Base-by-base conservation (phyloP, 306 rosid species). In the Cucurbita maxima region DNA sequence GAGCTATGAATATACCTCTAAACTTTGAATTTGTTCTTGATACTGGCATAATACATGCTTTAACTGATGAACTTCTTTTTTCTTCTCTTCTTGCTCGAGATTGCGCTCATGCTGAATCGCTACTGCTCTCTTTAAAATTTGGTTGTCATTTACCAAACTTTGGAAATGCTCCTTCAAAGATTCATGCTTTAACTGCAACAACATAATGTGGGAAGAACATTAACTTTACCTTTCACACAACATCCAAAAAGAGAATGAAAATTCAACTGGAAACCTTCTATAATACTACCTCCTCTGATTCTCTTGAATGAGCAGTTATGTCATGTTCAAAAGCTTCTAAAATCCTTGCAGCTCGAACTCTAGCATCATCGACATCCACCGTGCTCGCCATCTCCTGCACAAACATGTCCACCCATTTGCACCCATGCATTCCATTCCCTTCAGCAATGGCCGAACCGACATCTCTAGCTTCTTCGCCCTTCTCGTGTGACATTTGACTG, bases 331-430 rank as follows among this genome's bases (percentile, higher is more conserved):
- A 79, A 76, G 79, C 79, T 79, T 76, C 81, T 40, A 82, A 75
- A 45, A 79, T 60, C 77, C 81, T 79, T 12, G 81, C 79, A 53
- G 86, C 83, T 10, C 81, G 83, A 57, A 58, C 71, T 19, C 79
- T 79, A 43, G 81, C 76, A 59, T 79, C 86, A 41, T 76, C 79
- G 20, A 82, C 18, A 41, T 79, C 66, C 37, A 62, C 20, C 5
- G 86, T 79, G 18, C 64, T 79, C 40, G 66, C 67, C 86, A 82
- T 82, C 61, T 82, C 86, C 8, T 73, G 62, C 45, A 82, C 86
- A 72, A 82, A 82, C 77, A 76, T 58, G 63, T 82, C 83, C 48
- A 82, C 86, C 85, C 85, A 82, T 45, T 79, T 72, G 2, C 77
- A 57, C 5, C 78, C 78, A 41, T 71, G 54, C 41, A 3, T 70